Evolutionary conservation across 2,329 filamentous ascomycete species (phyloP).

Genomic region (Aspergillus pseudotamarii): DNA sequence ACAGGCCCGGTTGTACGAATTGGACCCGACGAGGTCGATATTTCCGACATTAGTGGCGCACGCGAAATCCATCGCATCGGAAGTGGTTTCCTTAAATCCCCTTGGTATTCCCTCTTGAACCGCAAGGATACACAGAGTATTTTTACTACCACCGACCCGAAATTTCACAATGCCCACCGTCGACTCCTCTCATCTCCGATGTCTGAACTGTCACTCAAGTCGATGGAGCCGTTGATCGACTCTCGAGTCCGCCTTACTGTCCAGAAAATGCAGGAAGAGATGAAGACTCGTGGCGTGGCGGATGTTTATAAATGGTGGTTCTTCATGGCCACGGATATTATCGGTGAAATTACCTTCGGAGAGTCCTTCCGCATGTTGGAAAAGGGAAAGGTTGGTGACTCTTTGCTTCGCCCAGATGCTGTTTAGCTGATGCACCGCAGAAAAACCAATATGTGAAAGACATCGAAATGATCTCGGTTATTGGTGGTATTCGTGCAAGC

Average conservation of each 20-base stretch:
- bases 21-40: slow-evolving; percentile 29
- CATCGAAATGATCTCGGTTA: slow-evolving; percentile 29
- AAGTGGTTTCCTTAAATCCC: slow-evolving; percentile 36
- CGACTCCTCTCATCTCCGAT: slow-evolving; percentile 44
- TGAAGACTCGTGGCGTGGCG: slow-evolving; percentile 35
- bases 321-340: slow-evolving; percentile 58
- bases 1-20: slow-evolving; percentile 35
- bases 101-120: slow-evolving; percentile 34
- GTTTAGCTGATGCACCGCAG: slow-evolving; percentile 22
- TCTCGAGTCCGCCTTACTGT: slow-evolving; percentile 48
- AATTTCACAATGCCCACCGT: slow-evolving; percentile 35
- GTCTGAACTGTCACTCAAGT: slow-evolving; percentile 45
- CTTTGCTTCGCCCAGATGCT: not conserved
- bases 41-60: slow-evolving; percentile 41
- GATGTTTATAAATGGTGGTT: slow-evolving; percentile 60
- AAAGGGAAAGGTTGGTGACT: slow-evolving; percentile 44
- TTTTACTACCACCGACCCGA: slow-evolving; percentile 46
- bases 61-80: slow-evolving; percentile 40
- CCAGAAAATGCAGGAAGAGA: slow-evolving; percentile 49
- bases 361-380: slow-evolving; percentile 58
- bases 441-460: slow-evolving; percentile 48
- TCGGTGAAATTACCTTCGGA: slow-evolving; percentile 58
- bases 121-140: slow-evolving; percentile 31
- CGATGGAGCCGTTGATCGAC: slow-evolving; percentile 35
- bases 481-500: slow-evolving; percentile 27